Evolutionary conservation across 371 early-diverging fungal species (phyloP).

Genomic region (Mortierella sp.): DNA sequence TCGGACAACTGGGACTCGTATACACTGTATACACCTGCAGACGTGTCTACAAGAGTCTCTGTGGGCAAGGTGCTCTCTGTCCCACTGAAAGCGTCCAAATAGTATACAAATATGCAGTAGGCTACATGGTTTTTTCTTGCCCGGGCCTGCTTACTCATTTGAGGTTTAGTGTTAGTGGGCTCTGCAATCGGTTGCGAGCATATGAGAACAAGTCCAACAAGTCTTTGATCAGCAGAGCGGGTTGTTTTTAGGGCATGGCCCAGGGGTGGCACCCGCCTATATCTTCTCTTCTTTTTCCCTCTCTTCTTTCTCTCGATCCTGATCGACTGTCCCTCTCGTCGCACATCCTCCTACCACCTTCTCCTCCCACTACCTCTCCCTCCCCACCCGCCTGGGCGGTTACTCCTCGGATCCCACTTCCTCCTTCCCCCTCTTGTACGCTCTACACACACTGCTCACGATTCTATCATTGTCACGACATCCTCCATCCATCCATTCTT

Average conservation of each 20-base stretch:
- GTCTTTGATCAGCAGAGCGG: not conserved
- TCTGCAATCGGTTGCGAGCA: no score
- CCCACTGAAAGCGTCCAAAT: no score
- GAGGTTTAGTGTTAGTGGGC: no score
- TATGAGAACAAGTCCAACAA: not conserved
- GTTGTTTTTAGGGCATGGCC: no score
- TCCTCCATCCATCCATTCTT: not conserved
- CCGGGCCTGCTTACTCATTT: no score
- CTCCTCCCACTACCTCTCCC: constrained; percentile 6
- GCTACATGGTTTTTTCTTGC: no score
- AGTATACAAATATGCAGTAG: no score
- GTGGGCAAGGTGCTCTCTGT: no score
- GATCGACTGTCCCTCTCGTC: constrained; percentile 23
- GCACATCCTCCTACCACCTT: not conserved
- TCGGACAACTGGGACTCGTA: no score
- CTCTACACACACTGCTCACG: not conserved
- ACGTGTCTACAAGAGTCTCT: no score
- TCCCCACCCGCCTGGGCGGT: no score
- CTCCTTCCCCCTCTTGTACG: not conserved
- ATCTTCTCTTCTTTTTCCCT: not conserved
- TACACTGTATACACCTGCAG: no score
- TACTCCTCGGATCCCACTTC: constrained; percentile 1
- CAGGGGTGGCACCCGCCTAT: not conserved
- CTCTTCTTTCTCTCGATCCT: constrained; percentile 21
- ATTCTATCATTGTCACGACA: constrained; percentile 2